Conservation (phyloP, 805 yeast species). For the Saccharomycopsis selenospora region DNA sequence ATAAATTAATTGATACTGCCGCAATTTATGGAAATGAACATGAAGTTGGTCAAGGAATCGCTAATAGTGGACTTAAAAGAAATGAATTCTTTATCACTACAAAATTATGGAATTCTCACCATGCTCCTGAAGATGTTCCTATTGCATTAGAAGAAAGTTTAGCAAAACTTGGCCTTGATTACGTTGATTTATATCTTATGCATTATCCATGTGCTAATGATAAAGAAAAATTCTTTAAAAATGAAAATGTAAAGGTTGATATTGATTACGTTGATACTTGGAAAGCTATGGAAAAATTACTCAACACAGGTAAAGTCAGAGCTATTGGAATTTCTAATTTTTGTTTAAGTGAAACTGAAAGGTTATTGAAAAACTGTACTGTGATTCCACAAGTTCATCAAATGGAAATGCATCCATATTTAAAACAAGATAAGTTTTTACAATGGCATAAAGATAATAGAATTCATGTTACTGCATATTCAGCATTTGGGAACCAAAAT, state of each 20-base stretch:
- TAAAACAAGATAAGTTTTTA: slow-evolving; percentile 35
- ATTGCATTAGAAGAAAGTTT: slow-evolving; percentile 54
- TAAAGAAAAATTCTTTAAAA: background rate
- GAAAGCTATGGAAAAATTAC: slow-evolving; percentile 36
- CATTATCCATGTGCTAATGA: slow-evolving; percentile 58
- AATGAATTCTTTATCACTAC: background rate
- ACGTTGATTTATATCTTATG: slow-evolving; percentile 68
- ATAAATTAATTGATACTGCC: slow-evolving; percentile 72
- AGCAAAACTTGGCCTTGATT: slow-evolving; percentile 57
- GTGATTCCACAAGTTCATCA: slow-evolving; percentile 41
- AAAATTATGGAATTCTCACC: slow-evolving; percentile 4
- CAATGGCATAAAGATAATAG: slow-evolving; percentile 30
- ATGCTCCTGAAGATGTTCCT: slow-evolving; percentile 40
- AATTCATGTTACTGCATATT: slow-evolving; percentile 37
- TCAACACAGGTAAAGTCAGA: slow-evolving; percentile 33
- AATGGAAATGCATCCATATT: slow-evolving; percentile 42
- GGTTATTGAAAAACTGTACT: slow-evolving; percentile 32
- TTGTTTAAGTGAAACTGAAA: slow-evolving; percentile 30
- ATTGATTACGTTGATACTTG: slow-evolving; percentile 35
- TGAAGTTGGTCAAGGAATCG: slow-evolving; percentile 51
- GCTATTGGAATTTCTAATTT: slow-evolving; percentile 46
- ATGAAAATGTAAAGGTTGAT: slow-evolving; percentile 21
- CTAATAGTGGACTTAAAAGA: background rate
- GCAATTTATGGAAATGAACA: slow-evolving; percentile 61
- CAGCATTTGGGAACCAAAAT: slow-evolving; percentile 35